Conservation (phyloP, 2,329 filamentous ascomycete species). For the Alternaria alternata region DNA sequence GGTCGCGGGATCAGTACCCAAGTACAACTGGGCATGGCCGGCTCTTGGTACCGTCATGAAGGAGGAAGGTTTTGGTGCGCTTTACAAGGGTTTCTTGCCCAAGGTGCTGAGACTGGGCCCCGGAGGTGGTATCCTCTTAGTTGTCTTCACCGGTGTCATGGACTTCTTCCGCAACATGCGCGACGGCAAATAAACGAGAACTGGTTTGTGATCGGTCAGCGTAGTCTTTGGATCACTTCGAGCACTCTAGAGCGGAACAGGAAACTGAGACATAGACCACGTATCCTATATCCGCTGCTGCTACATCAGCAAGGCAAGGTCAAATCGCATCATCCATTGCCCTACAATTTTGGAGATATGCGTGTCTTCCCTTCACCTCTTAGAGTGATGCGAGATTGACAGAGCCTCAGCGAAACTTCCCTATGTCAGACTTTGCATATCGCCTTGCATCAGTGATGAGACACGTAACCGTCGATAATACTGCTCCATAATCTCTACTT, state of each 20-base stretch:
- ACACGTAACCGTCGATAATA: too few relatives aligned
- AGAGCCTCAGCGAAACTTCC: too few relatives aligned
- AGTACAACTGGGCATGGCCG: slow-evolving; percentile 99
- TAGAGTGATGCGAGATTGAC: too few relatives aligned
- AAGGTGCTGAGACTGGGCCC: slow-evolving; percentile 86
- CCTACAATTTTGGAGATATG: too few relatives aligned
- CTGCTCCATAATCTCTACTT: too few relatives aligned
- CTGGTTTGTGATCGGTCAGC: not conserved
- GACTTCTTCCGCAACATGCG: slow-evolving; percentile 86
- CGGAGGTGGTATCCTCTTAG: slow-evolving; percentile 77
- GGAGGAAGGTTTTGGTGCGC: slow-evolving; percentile 89
- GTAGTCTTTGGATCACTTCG: not conserved
- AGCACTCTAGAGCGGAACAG: not conserved
- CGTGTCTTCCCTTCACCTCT: too few relatives aligned
- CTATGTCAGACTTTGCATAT: too few relatives aligned
- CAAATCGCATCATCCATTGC: not conserved
- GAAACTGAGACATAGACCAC: not conserved
- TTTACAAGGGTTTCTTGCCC: slow-evolving; percentile 98
- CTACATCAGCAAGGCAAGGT: not conserved
- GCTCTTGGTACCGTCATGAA: slow-evolving; percentile 84
- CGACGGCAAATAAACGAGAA: slow-evolving; percentile 39
- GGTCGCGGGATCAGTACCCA: slow-evolving; percentile 79
- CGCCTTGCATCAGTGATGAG: too few relatives aligned
- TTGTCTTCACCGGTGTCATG: slow-evolving; percentile 87
- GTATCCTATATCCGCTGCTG: not conserved